Evolutionary conservation across 164 flowering plant species (phyloP).

Genomic region (Litsea cubeba): DNA sequence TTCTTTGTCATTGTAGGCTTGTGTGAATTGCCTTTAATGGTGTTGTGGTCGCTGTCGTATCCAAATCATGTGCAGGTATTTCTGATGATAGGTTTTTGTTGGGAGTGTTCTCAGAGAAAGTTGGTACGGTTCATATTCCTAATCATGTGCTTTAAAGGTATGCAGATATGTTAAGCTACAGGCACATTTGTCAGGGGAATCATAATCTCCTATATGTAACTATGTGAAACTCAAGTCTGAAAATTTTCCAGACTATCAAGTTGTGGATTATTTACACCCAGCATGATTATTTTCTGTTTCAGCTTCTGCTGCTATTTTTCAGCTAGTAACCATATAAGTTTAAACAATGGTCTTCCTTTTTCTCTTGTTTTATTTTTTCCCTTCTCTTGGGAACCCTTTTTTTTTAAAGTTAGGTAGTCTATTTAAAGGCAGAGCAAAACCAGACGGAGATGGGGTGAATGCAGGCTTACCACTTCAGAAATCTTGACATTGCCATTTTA

Average conservation of each 20-base stretch:
- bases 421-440: conserved; percentile 22
- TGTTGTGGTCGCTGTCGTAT: conserved; percentile 40
- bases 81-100: conserved; percentile 18
- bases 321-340: neutral
- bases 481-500: conserved; percentile 18
- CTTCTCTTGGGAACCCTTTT: conserved; percentile 1
- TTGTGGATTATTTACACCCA: neutral
- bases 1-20: conserved; percentile 14
- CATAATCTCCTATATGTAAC: neutral
- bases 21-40: conserved; percentile 25
- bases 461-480: conserved; percentile 14
- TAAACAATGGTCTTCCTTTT: conserved; percentile 8
- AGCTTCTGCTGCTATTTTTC: conserved; percentile 8
- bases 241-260: neutral
- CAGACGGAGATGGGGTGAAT: conserved; percentile 35
- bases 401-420: conserved; percentile 29
- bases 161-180: conserved; percentile 19
- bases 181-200: neutral
- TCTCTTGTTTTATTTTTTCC: conserved; percentile 5
- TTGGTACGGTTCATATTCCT: conserved; percentile 15
- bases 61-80: conserved; percentile 58
- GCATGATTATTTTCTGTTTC: neutral
- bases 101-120: conserved; percentile 23
- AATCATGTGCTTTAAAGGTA: conserved; percentile 24
- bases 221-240: neutral